Base-by-base conservation (phyloP, 306 rosid species). In the Casuarina glauca region DNA sequence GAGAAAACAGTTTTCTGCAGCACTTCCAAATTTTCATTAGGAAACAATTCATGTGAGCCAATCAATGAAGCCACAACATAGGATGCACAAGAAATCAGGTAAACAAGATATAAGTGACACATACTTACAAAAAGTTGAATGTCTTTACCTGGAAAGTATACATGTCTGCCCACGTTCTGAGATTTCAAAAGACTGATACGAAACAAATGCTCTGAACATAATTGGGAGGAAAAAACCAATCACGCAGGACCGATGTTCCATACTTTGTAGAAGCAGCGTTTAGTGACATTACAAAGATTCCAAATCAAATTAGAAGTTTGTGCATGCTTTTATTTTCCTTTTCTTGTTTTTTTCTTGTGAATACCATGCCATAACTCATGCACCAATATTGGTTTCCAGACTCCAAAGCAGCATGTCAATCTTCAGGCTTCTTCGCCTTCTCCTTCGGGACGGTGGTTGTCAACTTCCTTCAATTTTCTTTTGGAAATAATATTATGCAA, bases 1-100 rank as follows among this genome's bases (percentile, higher is more conserved):
- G 80, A 51, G 93, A 85, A 91, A 91, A 90, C 73, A 93, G 82
- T 77, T 86, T 85, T 81, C 69, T 73, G 87, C 97, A 93, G 87
- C 97, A 91, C 48, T 80, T 88, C 98, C 98, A 93, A 71, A 91
- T 78, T 87, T 89, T 88, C 84, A 74, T 60, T 80, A 86, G 87
- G 83, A 90, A 91, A 76, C 42, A 53, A 39, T 69, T 89, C 96
- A 97, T 93, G 92, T 70, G 85, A 86, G 78, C 72, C 84, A 76
- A 82, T 64, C 61, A 79, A 60, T 36, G 51, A 55, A 53, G 78
- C 69, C 70, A 60, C 49, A 73, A 53, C 72, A 54, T n/a, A 72
- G 51, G 76, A 69, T 15, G 67, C 36, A 78, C 44, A 79, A n/a
- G 13, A 76, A 71, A 60, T 69, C 69, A 67, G 19, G 73, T 69